These are phyloP conservation scores for Serendipita sp. DNA, from an alignment of 768 basidiomycete genomes.

Conservation along the genomic window DNA sequence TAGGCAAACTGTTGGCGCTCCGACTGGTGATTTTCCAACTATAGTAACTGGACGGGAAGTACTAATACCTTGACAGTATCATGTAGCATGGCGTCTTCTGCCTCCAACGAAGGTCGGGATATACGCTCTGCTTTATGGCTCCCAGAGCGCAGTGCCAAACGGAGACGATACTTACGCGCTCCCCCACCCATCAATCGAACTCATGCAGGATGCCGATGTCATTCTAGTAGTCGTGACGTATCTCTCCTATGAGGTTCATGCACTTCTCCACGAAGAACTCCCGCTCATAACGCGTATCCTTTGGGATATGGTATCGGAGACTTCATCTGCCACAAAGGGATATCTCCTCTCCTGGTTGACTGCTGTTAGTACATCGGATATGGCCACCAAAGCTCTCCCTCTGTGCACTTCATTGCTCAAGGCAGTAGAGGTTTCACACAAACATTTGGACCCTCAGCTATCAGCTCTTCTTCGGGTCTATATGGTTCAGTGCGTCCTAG, in stretches of 20 bases:
- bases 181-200: neutral
- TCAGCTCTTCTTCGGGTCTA: neutral
- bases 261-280: neutral
- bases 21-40: neutral
- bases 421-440: neutral
- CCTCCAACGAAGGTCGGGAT: no score
- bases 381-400: neutral
- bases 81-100: neutral
- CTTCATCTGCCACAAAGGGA: neutral
- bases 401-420: conserved; percentile 1
- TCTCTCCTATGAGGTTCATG: neutral
- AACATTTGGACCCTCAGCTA: neutral
- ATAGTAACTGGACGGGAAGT: no score
- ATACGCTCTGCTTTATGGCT: no score
- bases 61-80: neutral
- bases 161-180: no score
- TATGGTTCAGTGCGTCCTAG: neutral
- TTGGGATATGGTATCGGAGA: no score
- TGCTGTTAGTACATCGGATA: neutral
- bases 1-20: neutral
- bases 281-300: no score
- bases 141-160: no score
- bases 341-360: neutral
- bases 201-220: neutral
- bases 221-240: neutral